A percentile compares a stretch with the other conserved stretches of the same genome.
Evolutionary conservation across 352 stramenopile genomes (phyloP).

Genomic region (Aphanomyces astaci): DNA sequence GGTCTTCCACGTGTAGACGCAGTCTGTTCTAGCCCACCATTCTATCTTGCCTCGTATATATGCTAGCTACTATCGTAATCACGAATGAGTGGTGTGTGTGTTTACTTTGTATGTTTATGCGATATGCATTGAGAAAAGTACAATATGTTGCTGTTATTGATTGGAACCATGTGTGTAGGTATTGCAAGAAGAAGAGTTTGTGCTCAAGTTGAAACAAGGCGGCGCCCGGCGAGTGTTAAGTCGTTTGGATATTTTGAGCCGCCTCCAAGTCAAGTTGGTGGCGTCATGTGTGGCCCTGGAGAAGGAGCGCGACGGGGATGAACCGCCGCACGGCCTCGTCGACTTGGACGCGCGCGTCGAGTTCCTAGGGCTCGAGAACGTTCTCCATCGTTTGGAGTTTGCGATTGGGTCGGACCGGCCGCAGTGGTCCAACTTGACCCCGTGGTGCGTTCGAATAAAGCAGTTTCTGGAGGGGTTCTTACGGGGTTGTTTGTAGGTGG

Average conservation of each 20-base stretch:
- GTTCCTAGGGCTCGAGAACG: constrained; percentile 60
- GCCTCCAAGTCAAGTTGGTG: constrained; percentile 54
- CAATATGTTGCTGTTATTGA: too few relatives aligned
- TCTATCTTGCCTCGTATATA: too few relatives aligned
- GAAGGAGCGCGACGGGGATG: constrained; percentile 22
- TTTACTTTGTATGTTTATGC: too few relatives aligned
- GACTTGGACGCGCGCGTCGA: constrained; percentile 66
- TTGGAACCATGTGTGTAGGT: constrained; percentile 35
- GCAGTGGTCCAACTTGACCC: constrained; percentile 71
- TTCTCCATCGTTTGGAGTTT: constrained; percentile 53
- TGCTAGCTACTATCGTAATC: too few relatives aligned
- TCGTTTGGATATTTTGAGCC: constrained; percentile 78
- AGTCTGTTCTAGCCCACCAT: too few relatives aligned
- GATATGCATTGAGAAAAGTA: too few relatives aligned
- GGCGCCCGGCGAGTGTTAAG: constrained; percentile 74
- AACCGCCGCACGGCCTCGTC: constrained; percentile 22
- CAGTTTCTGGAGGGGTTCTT: too few relatives aligned
- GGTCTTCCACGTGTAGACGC: neutral
- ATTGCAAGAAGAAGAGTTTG: constrained; percentile 82
- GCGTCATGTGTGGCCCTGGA: constrained; percentile 51
- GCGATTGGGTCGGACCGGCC: constrained; percentile 66
- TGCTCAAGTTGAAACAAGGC: constrained; percentile 78
- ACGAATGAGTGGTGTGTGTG: too few relatives aligned
- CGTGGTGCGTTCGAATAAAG: constrained; percentile 33
- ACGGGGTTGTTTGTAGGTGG: constrained; percentile 36